phyloP scores from a whole-genome alignment of 208 protist species.

The Crithidia acanthocephali region DNA sequence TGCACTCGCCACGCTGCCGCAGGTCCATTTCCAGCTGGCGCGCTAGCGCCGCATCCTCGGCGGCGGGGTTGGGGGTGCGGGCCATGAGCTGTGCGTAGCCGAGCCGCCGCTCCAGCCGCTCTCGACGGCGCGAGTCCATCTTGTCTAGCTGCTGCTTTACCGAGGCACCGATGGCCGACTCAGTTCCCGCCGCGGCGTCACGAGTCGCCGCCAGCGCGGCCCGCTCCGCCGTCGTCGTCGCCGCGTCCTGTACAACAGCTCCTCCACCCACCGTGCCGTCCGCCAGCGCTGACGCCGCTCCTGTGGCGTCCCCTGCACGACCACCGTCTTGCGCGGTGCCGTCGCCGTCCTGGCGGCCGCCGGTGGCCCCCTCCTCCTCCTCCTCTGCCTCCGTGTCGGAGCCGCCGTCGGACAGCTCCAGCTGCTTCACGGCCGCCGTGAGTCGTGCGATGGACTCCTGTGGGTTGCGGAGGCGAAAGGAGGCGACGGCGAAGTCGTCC shows the following conservation, averaged over 20 bases:
- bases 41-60: constrained; percentile 78
- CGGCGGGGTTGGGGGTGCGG: constrained; percentile 77
- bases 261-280: background rate
- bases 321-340: constrained; percentile 12
- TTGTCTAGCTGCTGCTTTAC: constrained; percentile 91
- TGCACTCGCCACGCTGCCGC: constrained; percentile 91
- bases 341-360: background rate
- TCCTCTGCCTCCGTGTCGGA: constrained; percentile 27
- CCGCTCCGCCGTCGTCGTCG: background rate
- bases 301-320: constrained; percentile 5
- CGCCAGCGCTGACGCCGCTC: background rate
- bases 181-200: background rate
- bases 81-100: constrained; percentile 70
- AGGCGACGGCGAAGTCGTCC: constrained; percentile 72
- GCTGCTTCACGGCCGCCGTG: constrained; percentile 58
- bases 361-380: background rate
- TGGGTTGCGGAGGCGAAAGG: constrained; percentile 90
- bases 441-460: constrained; percentile 42
- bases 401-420: constrained; percentile 50
- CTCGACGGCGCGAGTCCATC: constrained; percentile 81
- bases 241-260: background rate
- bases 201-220: background rate
- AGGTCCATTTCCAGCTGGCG: constrained; percentile 74
- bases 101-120: constrained; percentile 70
- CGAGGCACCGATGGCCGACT: constrained; percentile 51